A percentile compares a stretch with the other conserved stretches of the same genome.
Evolutionary conservation across 2,329 filamentous ascomycete genomes (phyloP).

Genomic region (Cadophora malorum): DNA sequence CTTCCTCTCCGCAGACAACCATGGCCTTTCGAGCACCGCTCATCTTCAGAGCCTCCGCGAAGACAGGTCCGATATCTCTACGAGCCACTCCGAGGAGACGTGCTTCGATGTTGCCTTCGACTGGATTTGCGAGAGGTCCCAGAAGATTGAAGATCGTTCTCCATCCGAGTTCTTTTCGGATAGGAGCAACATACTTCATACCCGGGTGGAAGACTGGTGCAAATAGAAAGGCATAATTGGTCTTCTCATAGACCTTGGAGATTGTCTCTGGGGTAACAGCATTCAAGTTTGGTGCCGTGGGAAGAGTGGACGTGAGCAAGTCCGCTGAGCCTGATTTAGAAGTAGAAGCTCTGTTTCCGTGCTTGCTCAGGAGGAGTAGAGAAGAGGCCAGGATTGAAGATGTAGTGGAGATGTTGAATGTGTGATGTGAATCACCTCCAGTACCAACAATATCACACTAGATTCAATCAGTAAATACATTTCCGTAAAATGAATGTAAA

Average conservation of each 20-base stretch:
- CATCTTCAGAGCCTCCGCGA: slow-evolving; percentile 81
- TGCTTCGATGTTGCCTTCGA: slow-evolving; percentile 84
- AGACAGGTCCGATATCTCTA: slow-evolving; percentile 84
- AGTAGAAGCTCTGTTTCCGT: slow-evolving; percentile 94
- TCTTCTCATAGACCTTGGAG: slow-evolving; percentile 72
- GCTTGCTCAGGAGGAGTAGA: slow-evolving; percentile 86
- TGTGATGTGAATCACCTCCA: slow-evolving; percentile 94
- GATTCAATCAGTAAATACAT: slow-evolving; percentile 26
- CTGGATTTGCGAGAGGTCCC: slow-evolving; percentile 88
- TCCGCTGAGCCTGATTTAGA: slow-evolving; percentile 96
- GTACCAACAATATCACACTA: slow-evolving; percentile 95
- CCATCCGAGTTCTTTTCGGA: slow-evolving; percentile 88
- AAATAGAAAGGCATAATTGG: slow-evolving; percentile 95
- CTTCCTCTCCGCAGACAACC: slow-evolving; percentile 91
- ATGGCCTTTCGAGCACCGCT: slow-evolving; percentile 82
- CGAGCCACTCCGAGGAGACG: slow-evolving; percentile 93
- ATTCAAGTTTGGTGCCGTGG: slow-evolving; percentile 74
- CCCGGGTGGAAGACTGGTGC: slow-evolving; percentile 96
- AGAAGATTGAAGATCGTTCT: slow-evolving; percentile 98
- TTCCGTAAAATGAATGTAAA: slow-evolving; percentile 24
- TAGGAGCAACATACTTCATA: slow-evolving; percentile 86
- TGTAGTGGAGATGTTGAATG: slow-evolving; percentile 97
- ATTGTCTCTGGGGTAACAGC: slow-evolving; percentile 77
- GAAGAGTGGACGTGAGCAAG: slow-evolving; percentile 77
- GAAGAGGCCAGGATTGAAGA: slow-evolving; percentile 90